Percentiles rank a stretch among this genome's conserved stretches.
Evolutionary conservation across 1,139 yeast genomes (phyloP).

Genomic region (Nematodospora anomalae): DNA sequence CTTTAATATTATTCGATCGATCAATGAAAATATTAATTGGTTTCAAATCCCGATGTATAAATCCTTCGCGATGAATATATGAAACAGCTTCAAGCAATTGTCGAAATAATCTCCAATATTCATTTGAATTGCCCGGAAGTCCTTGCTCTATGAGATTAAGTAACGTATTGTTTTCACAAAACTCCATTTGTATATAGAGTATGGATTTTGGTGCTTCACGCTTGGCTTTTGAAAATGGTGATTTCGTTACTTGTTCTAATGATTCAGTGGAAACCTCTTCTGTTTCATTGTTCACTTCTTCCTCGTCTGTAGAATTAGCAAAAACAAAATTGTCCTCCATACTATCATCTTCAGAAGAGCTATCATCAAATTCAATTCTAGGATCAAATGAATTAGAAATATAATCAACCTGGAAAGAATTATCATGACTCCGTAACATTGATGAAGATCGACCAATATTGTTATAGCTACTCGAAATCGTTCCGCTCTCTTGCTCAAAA

Average conservation of each 20-base stretch:
- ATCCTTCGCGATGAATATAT: conserved; percentile 91
- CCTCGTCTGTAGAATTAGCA: conserved; percentile 23
- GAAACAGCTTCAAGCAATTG: conserved; percentile 89
- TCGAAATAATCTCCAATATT: conserved; percentile 86
- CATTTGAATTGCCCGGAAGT: conserved; percentile 67
- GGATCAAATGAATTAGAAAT: conserved; percentile 66
- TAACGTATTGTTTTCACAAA: conserved; percentile 91
- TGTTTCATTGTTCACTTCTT: conserved; percentile 10
- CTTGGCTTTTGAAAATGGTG: conserved; percentile 1
- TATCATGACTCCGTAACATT: conserved; percentile 30
- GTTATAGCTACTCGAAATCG: conserved; percentile 11
- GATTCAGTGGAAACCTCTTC: conserved; percentile 18
- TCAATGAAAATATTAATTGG: conserved; percentile 97
- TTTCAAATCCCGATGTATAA: conserved; percentile 91
- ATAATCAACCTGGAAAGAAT: conserved; percentile 56
- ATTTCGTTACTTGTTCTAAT: not conserved
- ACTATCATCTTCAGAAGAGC: conserved; percentile 31
- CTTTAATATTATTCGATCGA: conserved; percentile 80
- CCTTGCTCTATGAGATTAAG: conserved; percentile 81
- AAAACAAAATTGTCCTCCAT: conserved; percentile 29
- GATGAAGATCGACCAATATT: conserved; percentile 29
- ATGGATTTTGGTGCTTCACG: conserved; percentile 40
- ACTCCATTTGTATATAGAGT: conserved; percentile 93
- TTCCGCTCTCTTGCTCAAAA: conserved; percentile 13
- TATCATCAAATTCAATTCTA: conserved; percentile 57